These are phyloP conservation scores for Penicillium desertorum DNA, from an alignment of 495 filamentous ascomycete species.

Conservation along the genomic window DNA sequence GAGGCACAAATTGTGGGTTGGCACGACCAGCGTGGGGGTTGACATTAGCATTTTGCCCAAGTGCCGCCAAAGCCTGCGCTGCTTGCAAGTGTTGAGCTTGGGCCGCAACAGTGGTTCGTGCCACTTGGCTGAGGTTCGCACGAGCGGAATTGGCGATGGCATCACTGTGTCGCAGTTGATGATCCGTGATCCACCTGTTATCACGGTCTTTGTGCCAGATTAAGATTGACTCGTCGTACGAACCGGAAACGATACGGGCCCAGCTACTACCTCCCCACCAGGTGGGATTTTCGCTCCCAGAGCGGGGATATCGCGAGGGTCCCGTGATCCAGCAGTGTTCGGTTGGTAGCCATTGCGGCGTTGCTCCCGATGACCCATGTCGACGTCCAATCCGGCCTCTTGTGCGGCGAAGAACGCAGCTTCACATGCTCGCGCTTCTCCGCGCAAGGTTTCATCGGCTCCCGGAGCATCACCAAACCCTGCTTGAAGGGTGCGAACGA, in stretches of 20 bases:
- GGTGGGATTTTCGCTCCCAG: conserved; percentile 82
- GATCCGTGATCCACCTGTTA: conserved; percentile 74
- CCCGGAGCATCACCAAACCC: conserved; percentile 88
- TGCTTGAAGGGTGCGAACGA: conserved; percentile 93
- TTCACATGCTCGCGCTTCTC: conserved; percentile 72
- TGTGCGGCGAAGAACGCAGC: conserved; percentile 68
- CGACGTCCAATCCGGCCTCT: conserved; percentile 54
- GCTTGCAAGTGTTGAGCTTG: conserved; percentile 33
- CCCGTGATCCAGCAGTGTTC: conserved; percentile 70
- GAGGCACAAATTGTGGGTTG: conserved; percentile 3
- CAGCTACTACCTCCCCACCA: conserved; percentile 84
- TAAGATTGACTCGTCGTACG: conserved; percentile 92
- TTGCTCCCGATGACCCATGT: conserved; percentile 37
- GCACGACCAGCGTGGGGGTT: conserved; percentile 5
- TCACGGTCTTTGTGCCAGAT: conserved; percentile 86
- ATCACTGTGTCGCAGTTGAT: conserved; percentile 67
- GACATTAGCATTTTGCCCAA: conserved; percentile 6
- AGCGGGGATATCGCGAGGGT: conserved; percentile 73
- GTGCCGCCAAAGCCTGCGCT: conserved; percentile 18
- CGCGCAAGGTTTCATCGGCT: conserved; percentile 65
- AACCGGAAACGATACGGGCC: conserved; percentile 88
- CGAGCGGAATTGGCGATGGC: conserved; percentile 49
- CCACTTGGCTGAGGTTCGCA: conserved; percentile 22
- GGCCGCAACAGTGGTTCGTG: conserved; percentile 22
- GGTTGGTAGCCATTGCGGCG: conserved; percentile 52